Conservation (phyloP, 768 basidiomycete genomes). For the Pholiota conissans region DNA sequence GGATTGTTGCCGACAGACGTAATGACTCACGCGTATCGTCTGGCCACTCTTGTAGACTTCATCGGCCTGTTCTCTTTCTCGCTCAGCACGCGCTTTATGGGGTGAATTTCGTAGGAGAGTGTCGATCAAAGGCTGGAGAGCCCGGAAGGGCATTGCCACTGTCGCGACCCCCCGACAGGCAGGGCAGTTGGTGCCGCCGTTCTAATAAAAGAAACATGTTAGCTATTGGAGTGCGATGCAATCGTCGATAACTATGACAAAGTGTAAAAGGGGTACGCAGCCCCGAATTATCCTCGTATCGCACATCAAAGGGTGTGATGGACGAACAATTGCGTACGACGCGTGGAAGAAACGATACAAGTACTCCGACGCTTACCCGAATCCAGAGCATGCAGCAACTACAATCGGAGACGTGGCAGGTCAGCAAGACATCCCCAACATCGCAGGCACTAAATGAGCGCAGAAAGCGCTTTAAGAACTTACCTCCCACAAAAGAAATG, state of each 20-base stretch:
- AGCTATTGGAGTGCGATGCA: background rate
- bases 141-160: slow-evolving; percentile 69
- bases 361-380: slow-evolving; percentile 54
- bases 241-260: background rate
- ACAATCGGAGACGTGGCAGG: background rate
- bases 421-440: background rate
- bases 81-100: slow-evolving; percentile 60
- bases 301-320: background rate
- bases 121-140: slow-evolving; percentile 72
- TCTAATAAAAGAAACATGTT: slow-evolving; percentile 40
- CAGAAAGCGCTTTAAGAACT: slow-evolving; percentile 11
- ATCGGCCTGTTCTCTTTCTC: slow-evolving; percentile 81
- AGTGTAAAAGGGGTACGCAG: background rate
- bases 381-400: slow-evolving; percentile 87
- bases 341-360: slow-evolving; percentile 7
- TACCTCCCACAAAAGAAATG: slow-evolving; percentile 93
- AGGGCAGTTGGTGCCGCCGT: slow-evolving; percentile 83
- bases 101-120: slow-evolving; percentile 71
- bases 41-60: slow-evolving; percentile 69
- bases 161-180: slow-evolving; percentile 74
- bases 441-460: background rate
- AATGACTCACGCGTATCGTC: slow-evolving; percentile 57
- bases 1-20: background rate
- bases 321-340: background rate
- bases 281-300: background rate